These are phyloP conservation scores for Strobilomyces confusus DNA, from an alignment of 768 basidiomycete species.

Conservation along the genomic window DNA sequence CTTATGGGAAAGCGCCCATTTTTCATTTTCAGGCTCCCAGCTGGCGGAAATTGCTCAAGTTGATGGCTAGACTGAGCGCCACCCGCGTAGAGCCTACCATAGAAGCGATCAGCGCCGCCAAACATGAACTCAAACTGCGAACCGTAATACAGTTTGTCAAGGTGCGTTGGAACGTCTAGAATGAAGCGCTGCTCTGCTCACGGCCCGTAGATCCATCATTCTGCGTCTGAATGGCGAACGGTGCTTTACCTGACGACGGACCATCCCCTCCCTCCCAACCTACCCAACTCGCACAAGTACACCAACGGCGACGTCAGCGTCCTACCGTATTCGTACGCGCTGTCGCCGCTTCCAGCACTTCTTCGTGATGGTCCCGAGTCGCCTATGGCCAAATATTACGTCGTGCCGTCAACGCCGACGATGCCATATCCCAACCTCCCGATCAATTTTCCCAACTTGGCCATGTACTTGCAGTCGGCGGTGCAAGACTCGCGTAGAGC, in stretches of 20 bases:
- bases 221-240: constrained; percentile 63
- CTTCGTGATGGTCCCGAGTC: constrained; percentile 64
- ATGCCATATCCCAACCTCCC: constrained; percentile 70
- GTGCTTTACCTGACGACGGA: constrained; percentile 78
- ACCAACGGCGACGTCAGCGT: constrained; percentile 56
- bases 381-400: constrained; percentile 62
- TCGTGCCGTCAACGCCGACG: constrained; percentile 55
- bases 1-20: constrained; percentile 62
- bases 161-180: constrained; percentile 36
- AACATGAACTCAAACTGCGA: constrained; percentile 57
- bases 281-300: constrained; percentile 44
- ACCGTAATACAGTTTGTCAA: constrained; percentile 78
- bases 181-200: not conserved
- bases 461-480: constrained; percentile 68
- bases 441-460: constrained; percentile 71
- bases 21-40: constrained; percentile 70
- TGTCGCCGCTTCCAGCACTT: constrained; percentile 55
- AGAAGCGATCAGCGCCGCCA: constrained; percentile 57
- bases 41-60: constrained; percentile 70
- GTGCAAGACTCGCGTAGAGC: constrained; percentile 66
- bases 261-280: constrained; percentile 49
- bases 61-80: constrained; percentile 70
- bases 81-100: constrained; percentile 69
- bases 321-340: constrained; percentile 70
- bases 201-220: constrained; percentile 49